These are phyloP conservation scores for Neocucurbitaria cava DNA, from an alignment of 2,329 filamentous ascomycete genomes.

Conservation along the genomic window DNA sequence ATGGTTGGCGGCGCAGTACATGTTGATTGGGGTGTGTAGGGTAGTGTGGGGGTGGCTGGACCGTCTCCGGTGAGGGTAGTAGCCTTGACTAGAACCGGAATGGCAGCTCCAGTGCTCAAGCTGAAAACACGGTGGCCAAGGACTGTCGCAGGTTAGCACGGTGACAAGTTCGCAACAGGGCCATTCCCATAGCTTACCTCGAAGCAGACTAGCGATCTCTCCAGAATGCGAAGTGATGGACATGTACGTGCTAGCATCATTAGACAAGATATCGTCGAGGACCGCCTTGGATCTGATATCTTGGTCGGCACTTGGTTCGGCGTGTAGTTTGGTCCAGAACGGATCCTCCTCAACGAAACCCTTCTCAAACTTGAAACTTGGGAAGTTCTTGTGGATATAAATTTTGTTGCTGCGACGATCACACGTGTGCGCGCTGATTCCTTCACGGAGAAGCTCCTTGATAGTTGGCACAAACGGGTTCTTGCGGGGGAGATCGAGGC, in stretches of 20 bases:
- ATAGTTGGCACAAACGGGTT: constrained; percentile 64
- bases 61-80: constrained; percentile 50
- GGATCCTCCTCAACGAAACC: constrained; percentile 67
- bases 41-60: constrained; percentile 39
- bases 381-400: constrained; percentile 61
- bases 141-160: constrained; percentile 41
- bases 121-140: constrained; percentile 68
- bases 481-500: constrained; percentile 59
- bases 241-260: constrained; percentile 57
- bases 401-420: constrained; percentile 65
- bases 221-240: constrained; percentile 67
- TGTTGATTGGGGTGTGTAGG: constrained; percentile 33
- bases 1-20: constrained; percentile 40
- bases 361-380: constrained; percentile 63
- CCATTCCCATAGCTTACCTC: constrained; percentile 27
- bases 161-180: neutral
- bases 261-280: constrained; percentile 61
- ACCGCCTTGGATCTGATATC: constrained; percentile 54
- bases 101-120: constrained; percentile 70
- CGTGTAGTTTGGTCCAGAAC: constrained; percentile 57
- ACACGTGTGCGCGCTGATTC: constrained; percentile 72
- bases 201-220: constrained; percentile 62
- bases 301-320: constrained; percentile 61
- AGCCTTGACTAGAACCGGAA: constrained; percentile 71
- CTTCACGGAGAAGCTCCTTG: constrained; percentile 71